Evolutionary conservation across 2,329 filamentous ascomycete species (phyloP), one percentile per base, ranked within the genome.

Genomic region (Colletotrichum australisinense): DNA sequence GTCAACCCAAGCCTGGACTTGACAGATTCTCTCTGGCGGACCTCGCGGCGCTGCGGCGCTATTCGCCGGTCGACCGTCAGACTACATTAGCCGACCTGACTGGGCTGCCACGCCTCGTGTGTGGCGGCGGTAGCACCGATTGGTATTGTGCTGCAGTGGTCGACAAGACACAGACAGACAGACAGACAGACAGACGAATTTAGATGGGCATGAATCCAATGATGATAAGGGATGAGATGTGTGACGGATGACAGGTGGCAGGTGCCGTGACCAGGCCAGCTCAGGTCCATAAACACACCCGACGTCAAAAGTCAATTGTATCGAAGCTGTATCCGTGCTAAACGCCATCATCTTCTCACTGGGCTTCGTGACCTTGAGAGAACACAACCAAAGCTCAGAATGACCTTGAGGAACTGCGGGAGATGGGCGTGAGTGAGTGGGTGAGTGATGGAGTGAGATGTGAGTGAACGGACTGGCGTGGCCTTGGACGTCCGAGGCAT

Each of bases 391-490:
- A 49, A 49, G 7, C 19, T 22, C 42, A 49, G 42, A 49, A 9
- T 49, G 42, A 49, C 42, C 42, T 49, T 49, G 42, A n/a, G 42
- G 42, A 22, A 49, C 42, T n/a, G 42, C 8, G 42, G 32, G 14
- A 19, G 14, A 32, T 63, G 7, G 32, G 32, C 32, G 32, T 35
- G 8, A 28, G 42, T 16, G 22, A 42, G 59, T 49, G 38, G 9
- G 42, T 28, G 16, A 30, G 6, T 30, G 24, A 16, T 19, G 6
- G 38, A 42, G 16, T n/a, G 42, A 52, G 26, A 42, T 46, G 16
- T 32, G 59, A 63, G 19, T 42, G 19, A 63, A 58, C 49, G 59
- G 49, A 46, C 67, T 38, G 63, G 62, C 62, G 46, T 67, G 64
- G 52, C 16, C 46, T 52, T 62, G 38, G 26, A 56, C 26, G 28